phyloP scores from a whole-genome alignment of 1,284 basidiomycete species.

The Rhodotorula sp. region DNA sequence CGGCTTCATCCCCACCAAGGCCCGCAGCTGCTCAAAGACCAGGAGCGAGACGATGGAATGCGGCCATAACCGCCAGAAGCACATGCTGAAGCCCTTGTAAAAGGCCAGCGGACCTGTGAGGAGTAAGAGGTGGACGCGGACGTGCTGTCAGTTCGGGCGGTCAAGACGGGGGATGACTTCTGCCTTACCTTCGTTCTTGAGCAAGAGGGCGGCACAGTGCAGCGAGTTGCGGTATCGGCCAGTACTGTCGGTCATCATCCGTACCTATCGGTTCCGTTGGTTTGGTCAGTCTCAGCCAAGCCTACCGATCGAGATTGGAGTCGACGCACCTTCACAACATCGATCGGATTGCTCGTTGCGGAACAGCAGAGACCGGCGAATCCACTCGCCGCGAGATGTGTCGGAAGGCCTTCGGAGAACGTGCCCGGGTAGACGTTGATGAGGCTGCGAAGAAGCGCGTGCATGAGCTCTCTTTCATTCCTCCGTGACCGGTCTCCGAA shows the following conservation, averaged over 20 bases:
- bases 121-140: too few species aligned
- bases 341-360: slow-evolving; percentile 41
- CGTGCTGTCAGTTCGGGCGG: too few species aligned
- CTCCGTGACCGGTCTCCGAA: too few species aligned
- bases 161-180: neutral
- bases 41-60: slow-evolving; percentile 40
- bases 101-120: slow-evolving; percentile 40
- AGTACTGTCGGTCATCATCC: slow-evolving; percentile 43
- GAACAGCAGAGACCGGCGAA: slow-evolving; percentile 44
- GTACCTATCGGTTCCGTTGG: slow-evolving; percentile 8
- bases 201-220: slow-evolving; percentile 36
- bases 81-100: slow-evolving; percentile 42
- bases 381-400: slow-evolving; percentile 41
- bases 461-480: neutral
- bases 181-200: slow-evolving; percentile 39
- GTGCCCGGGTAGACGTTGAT: slow-evolving; percentile 37
- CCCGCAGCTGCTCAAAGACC: slow-evolving; percentile 41
- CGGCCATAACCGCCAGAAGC: slow-evolving; percentile 43
- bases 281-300: neutral
- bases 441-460: slow-evolving; percentile 16
- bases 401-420: slow-evolving; percentile 42
- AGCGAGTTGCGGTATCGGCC: slow-evolving; percentile 36
- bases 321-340: slow-evolving; percentile 42
- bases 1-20: slow-evolving; percentile 35
- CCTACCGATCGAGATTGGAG: too few species aligned